Conservation (phyloP, 2,329 filamentous ascomycete species). For the Exophiala aquamarina region DNA sequence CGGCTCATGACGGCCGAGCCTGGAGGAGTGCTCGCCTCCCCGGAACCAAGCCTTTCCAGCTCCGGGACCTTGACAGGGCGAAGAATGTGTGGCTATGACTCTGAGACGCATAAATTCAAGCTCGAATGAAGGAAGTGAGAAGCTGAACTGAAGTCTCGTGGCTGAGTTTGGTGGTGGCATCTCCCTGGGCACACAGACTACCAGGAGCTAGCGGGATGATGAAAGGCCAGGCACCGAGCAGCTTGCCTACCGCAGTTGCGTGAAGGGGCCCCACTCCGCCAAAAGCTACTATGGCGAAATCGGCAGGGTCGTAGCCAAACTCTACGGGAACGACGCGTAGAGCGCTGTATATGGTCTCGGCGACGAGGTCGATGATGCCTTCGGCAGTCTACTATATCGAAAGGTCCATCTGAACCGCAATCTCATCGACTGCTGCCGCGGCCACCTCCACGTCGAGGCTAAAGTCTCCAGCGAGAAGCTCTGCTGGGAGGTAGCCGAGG, state of each 20-base stretch:
- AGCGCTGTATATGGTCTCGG: constrained; percentile 54
- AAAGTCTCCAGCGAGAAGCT: constrained; percentile 48
- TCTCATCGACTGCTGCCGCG: constrained; percentile 40
- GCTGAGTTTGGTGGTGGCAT: constrained; percentile 51
- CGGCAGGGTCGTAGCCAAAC: constrained; percentile 52
- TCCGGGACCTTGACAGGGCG: no score
- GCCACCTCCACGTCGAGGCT: constrained; percentile 45
- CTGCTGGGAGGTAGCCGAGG: constrained; percentile 49
- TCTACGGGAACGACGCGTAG: constrained; percentile 53
- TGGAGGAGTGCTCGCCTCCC: constrained; percentile 32
- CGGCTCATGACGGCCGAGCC: constrained; percentile 39
- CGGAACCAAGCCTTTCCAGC: no score
- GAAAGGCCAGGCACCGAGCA: constrained; percentile 53
- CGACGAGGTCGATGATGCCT: constrained; percentile 51
- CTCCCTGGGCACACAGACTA: constrained; percentile 51
- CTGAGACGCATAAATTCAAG: no score
- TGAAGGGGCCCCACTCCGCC: constrained; percentile 51
- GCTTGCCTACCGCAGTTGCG: constrained; percentile 50
- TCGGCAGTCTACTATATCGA: constrained; percentile 44
- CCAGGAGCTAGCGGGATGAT: constrained; percentile 53
- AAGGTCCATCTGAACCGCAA: constrained; percentile 50
- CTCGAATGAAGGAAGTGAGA: constrained; percentile 43
- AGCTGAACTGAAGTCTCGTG: constrained; percentile 51
- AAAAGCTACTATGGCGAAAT: constrained; percentile 53
- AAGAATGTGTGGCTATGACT: no score